Conservation (phyloP, 305 asterid species). For the Fraxinus platypoda region DNA sequence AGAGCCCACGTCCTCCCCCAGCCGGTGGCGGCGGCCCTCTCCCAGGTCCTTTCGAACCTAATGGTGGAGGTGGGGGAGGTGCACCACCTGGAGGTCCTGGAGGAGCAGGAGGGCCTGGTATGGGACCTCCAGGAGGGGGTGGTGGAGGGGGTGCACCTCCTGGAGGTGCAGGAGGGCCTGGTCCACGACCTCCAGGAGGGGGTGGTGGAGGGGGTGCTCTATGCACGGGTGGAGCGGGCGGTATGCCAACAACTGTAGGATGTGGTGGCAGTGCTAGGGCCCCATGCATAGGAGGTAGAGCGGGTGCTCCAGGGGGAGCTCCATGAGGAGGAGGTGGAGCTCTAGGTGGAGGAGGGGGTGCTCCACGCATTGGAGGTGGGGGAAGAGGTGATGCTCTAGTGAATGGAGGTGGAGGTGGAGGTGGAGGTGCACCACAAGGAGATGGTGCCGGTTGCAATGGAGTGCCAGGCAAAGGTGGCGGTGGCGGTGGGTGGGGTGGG, state of each 20-base stretch:
- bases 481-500: slow-evolving; percentile 24
- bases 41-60: slow-evolving; percentile 58
- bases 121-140: slow-evolving; percentile 53
- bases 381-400: not conserved
- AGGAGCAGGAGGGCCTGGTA: slow-evolving; percentile 73
- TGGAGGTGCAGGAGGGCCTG: slow-evolving; percentile 47
- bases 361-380: not conserved
- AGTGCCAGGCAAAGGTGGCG: slow-evolving; percentile 24
- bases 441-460: not conserved
- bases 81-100: slow-evolving; percentile 67
- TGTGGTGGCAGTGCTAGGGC: slow-evolving; percentile 33
- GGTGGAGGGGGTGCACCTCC: slow-evolving; percentile 52
- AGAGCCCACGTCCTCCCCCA: slow-evolving; percentile 47
- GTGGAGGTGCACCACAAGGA: slow-evolving; percentile 1
- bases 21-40: slow-evolving; percentile 30
- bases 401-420: not conserved
- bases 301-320: not conserved
- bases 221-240: not conserved
- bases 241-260: slow-evolving; percentile 30
- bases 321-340: not conserved
- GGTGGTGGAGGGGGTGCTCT: slow-evolving; percentile 36
- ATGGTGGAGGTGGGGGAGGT: slow-evolving; percentile 88
- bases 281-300: slow-evolving; percentile 14
- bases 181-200: slow-evolving; percentile 41
- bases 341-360: not conserved